A percentile compares a stretch with the other conserved stretches of the same genome.
These are phyloP conservation scores for Pulveroboletus sp. DNA, from an alignment of 768 basidiomycete genomes.

Conservation along the genomic window DNA sequence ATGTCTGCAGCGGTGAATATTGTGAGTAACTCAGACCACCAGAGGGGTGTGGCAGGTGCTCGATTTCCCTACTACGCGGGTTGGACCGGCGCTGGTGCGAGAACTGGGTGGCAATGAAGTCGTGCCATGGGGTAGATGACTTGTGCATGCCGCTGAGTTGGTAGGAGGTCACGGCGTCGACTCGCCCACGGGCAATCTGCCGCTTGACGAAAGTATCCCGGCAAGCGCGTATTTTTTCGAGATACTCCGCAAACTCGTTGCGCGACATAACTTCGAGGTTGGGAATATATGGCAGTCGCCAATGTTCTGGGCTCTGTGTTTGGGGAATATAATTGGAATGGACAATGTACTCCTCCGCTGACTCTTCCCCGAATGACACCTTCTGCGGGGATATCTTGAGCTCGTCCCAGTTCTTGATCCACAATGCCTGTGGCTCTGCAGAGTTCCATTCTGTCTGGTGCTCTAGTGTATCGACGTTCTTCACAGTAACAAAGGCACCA, in stretches of 20 bases:
- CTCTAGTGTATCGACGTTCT: conserved; percentile 64
- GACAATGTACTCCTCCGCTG: conserved; percentile 17
- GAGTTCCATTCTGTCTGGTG: conserved; percentile 76
- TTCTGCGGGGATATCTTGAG: conserved; percentile 29
- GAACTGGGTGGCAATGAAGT: conserved; percentile 16
- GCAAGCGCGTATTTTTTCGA: conserved; percentile 50
- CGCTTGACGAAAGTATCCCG: conserved; percentile 55
- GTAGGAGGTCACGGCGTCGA: conserved; percentile 22
- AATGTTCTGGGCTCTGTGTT: conserved; percentile 11
- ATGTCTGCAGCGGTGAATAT: conserved; percentile 49
- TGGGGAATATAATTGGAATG: conserved; percentile 26
- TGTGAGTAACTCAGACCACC: conserved; percentile 61
- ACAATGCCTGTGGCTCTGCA: conserved; percentile 61
- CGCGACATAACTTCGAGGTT: conserved; percentile 62
- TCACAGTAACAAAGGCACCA: conserved; percentile 60
- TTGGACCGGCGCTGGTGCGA: conserved; percentile 23
- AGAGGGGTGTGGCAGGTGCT: conserved; percentile 58
- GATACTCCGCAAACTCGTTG: conserved; percentile 52
- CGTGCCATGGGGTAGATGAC: conserved; percentile 24
- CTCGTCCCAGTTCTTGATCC: conserved; percentile 64
- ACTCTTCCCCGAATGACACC: conserved; percentile 9
- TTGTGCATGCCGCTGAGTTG: conserved; percentile 23
- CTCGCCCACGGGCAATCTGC: conserved; percentile 13
- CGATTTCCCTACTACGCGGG: conserved; percentile 38
- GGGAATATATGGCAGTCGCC: conserved; percentile 32